phyloP scores from a whole-genome alignment of 495 filamentous ascomycete genomes.

The Cairneyella variabilis region DNA sequence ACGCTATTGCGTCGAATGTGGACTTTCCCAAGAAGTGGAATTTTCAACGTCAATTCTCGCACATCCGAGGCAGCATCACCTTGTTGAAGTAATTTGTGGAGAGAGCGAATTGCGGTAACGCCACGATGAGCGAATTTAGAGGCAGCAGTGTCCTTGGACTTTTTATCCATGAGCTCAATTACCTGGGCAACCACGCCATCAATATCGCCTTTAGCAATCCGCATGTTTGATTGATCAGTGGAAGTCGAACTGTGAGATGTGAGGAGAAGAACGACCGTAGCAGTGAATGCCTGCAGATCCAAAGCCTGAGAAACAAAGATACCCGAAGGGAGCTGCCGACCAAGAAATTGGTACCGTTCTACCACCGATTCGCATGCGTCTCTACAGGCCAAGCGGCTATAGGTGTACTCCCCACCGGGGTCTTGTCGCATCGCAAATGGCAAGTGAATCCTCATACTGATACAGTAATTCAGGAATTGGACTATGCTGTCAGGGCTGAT shows the following conservation, averaged over 20 bases:
- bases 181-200: slow-evolving; percentile 12
- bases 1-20: slow-evolving; percentile 13
- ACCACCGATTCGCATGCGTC: slow-evolving; percentile 13
- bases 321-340: not conserved
- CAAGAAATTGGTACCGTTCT: slow-evolving; percentile 7
- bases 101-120: slow-evolving; percentile 8
- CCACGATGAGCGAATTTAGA: not conserved
- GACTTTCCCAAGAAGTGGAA: slow-evolving; percentile 15
- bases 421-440: slow-evolving; percentile 6
- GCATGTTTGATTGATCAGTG: not conserved
- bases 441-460: slow-evolving; percentile 13
- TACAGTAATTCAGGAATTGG: slow-evolving; percentile 11
- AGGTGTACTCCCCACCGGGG: not conserved
- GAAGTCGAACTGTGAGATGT: slow-evolving; percentile 5
- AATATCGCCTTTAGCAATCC: not conserved
- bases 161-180: slow-evolving; percentile 12
- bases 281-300: slow-evolving; percentile 17
- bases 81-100: slow-evolving; percentile 7
- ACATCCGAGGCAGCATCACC: not conserved
- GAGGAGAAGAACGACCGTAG: slow-evolving; percentile 17
- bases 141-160: not conserved
- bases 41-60: slow-evolving; percentile 11
- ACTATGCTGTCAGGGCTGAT: slow-evolving; percentile 4
- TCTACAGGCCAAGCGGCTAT: slow-evolving; percentile 12
- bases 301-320: slow-evolving; percentile 6